Conservation (phyloP, 2,329 filamentous ascomycete genomes). For the Parastagonospora nodorum region DNA sequence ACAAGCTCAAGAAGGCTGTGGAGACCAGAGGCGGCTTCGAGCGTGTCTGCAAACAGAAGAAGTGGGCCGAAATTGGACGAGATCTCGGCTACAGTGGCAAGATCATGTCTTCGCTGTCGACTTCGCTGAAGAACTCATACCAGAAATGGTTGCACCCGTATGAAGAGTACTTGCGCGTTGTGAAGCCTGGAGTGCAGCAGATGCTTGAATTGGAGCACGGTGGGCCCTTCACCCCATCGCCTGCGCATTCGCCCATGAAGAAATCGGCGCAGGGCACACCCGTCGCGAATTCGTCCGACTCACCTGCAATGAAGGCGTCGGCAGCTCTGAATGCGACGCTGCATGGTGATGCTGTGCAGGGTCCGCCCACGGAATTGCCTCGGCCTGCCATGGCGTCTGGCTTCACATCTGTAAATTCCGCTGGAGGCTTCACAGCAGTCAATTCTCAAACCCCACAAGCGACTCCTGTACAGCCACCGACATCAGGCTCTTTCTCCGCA, state of each 20-base stretch:
- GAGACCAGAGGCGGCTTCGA: conserved; percentile 94
- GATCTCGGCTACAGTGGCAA: conserved; percentile 98
- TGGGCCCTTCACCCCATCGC: conserved; percentile 82
- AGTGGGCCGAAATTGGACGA: conserved; percentile 98
- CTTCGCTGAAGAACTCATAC: conserved; percentile 96
- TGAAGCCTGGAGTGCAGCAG: conserved; percentile 95
- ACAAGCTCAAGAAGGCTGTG: conserved; percentile 94
- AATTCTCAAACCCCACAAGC: conserved; percentile 54
- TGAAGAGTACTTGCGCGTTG: conserved; percentile 88
- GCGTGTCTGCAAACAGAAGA: conserved; percentile 95
- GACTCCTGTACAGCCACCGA: conserved; percentile 26
- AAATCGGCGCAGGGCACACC: conserved; percentile 56
- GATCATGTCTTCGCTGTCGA: conserved; percentile 98
- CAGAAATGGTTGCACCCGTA: conserved; percentile 97
- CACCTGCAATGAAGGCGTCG: conserved; percentile 67
- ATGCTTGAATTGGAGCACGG: conserved; percentile 93
- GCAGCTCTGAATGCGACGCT: conserved; percentile 62
- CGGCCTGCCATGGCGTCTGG: conserved; percentile 62
- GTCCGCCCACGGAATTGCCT: conserved; percentile 60
- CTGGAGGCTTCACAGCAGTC: conserved; percentile 66
- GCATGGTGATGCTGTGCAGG: conserved; percentile 43
- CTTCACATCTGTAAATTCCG: conserved; percentile 73
- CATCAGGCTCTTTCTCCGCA: conserved; percentile 57
- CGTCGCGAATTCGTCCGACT: conserved; percentile 63
- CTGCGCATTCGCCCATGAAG: conserved; percentile 74